Evolutionary conservation across 768 basidiomycete genomes (phyloP), one percentile per base, ranked within the genome.

Genomic region (Phaeotremella fagi): DNA sequence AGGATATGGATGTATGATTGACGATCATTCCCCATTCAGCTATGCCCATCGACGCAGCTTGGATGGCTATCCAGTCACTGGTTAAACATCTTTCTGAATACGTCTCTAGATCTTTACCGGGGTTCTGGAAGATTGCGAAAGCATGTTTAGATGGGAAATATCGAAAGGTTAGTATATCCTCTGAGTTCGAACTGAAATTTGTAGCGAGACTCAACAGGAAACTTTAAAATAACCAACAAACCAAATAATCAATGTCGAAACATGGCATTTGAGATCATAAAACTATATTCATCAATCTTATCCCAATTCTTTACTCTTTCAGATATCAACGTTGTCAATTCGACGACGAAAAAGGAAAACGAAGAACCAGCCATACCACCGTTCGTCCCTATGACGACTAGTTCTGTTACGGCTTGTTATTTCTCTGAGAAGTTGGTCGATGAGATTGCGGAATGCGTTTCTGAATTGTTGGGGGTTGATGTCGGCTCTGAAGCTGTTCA

Each of bases 81-180:
- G 83, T 90, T 45, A 91, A 90, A 77, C 84, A 80, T 61, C 71
- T 90, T n/a, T 90, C 89, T 3, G 92, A 97, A 70, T 82, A 82
- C 35, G 80, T 97, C 73, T 73, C 91, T 12, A 78, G 84, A n/a
- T 81, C 86, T 1, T 80, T 99, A 22, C 91, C 94, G 14, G 88
- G 82, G 64, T 97, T 97, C 76, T 94, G 90, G 90, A 86, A 84
- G 69, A 87, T 99, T 44, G 85, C 88, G 1, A 88, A 83, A 73
- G 83, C 82, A 22, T 94, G 91, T 68, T 83, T 92, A 77, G 91
- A 95, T 37, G 94, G 95, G 3, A 90, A 88, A 73, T 91, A 87
- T 71, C 86, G 84, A 72, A 90, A 85, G 81, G 91, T 91, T 49
- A 50, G 76, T 6, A 27, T 6, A 31, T 27, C 22, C 15, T 16